phyloP scores from a whole-genome alignment of 75 land plant genomes.

The Pinus albicaulis region DNA sequence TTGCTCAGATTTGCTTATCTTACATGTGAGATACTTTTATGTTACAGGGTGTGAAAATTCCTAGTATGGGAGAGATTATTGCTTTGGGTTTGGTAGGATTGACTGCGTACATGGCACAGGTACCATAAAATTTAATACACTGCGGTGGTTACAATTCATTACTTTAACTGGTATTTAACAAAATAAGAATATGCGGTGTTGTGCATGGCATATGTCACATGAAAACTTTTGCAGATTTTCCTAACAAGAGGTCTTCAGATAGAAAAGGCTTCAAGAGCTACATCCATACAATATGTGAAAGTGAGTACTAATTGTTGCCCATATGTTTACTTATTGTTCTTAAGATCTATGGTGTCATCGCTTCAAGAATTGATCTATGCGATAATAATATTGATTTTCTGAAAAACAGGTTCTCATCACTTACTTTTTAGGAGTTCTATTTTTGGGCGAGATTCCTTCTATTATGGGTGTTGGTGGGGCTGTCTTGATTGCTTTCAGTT shows the following conservation, averaged over 20 bases:
- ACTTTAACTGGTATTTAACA: background rate
- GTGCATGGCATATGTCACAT: conserved; percentile 7
- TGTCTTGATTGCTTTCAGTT: conserved; percentile 29
- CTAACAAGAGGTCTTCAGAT: conserved; percentile 38
- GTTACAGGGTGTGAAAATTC: conserved; percentile 26
- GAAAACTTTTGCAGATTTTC: conserved; percentile 21
- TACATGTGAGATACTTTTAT: background rate
- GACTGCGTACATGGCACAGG: conserved; percentile 36
- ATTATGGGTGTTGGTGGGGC: conserved; percentile 25
- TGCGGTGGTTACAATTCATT: background rate
- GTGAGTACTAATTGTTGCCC: conserved; percentile 8
- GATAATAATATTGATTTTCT: background rate
- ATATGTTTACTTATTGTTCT: background rate
- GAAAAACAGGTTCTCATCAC: conserved; percentile 28
- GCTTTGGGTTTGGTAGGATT: conserved; percentile 23
- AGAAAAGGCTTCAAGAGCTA: conserved; percentile 35
- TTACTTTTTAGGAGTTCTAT: conserved; percentile 26
- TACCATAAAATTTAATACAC: background rate
- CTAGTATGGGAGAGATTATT: conserved; percentile 17
- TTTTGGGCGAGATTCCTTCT: conserved; percentile 31
- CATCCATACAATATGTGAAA: conserved; percentile 40
- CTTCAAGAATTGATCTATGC: conserved; percentile 2
- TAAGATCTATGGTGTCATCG: background rate
- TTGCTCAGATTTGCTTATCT: background rate
- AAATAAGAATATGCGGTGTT: background rate